These are phyloP conservation scores for Conticribra weissflogii DNA, from an alignment of 108 stramenopile species.

Conservation along the genomic window DNA sequence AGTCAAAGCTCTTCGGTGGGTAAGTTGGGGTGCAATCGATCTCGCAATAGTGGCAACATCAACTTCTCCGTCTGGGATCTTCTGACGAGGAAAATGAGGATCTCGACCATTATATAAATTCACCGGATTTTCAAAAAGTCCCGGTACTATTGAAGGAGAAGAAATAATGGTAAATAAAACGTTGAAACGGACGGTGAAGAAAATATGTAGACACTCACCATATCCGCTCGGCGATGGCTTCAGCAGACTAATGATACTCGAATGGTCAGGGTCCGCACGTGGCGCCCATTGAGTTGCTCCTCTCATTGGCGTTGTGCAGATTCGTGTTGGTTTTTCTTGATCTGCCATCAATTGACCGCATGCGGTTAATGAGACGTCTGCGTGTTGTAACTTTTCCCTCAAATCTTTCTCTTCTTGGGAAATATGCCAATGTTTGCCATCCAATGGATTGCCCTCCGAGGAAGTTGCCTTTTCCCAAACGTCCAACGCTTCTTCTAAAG, in stretches of 20 bases:
- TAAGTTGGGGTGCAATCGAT: conserved; percentile 19
- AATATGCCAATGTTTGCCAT: conserved; percentile 54
- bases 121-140: neutral
- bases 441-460: conserved; percentile 41
- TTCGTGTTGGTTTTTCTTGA: conserved; percentile 12
- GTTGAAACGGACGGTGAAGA: too few relatives aligned
- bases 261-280: conserved; percentile 28
- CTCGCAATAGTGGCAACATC: conserved; percentile 43
- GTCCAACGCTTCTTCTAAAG: conserved; percentile 50
- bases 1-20: conserved; percentile 1
- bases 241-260: conserved; percentile 27
- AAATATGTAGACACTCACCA: conserved; percentile 15
- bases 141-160: neutral
- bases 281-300: conserved; percentile 45
- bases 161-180: neutral
- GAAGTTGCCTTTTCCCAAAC: conserved; percentile 46
- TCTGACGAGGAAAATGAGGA: conserved; percentile 26
- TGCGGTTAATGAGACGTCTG: conserved; percentile 25
- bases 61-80: conserved; percentile 33
- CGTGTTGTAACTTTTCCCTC: conserved; percentile 19
- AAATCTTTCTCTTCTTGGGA: conserved; percentile 38
- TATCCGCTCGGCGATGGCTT: conserved; percentile 44
- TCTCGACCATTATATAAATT: conserved; percentile 34
- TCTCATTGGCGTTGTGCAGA: conserved; percentile 39
- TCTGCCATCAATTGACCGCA: conserved; percentile 23